Base-by-base conservation (phyloP, 2,329 filamentous ascomycete genomes). In the Neofusicoccum ribis region DNA sequence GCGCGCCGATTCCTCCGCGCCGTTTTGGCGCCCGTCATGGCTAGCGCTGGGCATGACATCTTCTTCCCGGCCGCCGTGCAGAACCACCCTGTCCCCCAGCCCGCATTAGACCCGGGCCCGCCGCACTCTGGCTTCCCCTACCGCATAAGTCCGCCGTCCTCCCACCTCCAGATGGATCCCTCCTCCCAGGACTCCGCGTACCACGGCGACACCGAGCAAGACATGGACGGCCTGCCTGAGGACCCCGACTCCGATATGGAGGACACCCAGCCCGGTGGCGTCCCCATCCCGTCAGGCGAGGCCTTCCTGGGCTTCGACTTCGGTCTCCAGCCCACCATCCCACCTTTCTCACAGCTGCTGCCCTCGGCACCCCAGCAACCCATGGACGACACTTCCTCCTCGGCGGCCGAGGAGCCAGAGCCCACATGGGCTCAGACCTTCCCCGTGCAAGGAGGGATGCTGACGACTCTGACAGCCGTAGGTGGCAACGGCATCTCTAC, bases 211-310 rank as follows among this genome's bases (percentile, higher is more conserved):
- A 54, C 31, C 27, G 64, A 58, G 43, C 9, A 41, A 7, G 44
- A 63, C 8, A n/a, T 50, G 31, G 63, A 62, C 31, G 63, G 8
- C 63, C 14, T 37, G 17, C 65, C 27, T 11, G 63, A 65, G 11
- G 66, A 66, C 27, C 39, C 59, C 15, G 66, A 65, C 27, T 67
- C 58, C 11, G 62, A 63, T 47, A 52, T 61, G 43, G 67, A 67
- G 12, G 67, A 68, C 27, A 59, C 58, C 14, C 47, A 62, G 31
- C 36, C 52, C 3, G 60, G 60, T 20, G 66, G 64, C 39, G 61
- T 66, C 5, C 49, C 61, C 14, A 41, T 64, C 8, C 49, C 61
- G 7, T 34, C 54, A 31, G 23, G 23, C 5, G 54, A 34, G 11
- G 3, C 20, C 54, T 58, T 43, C 39, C n/a, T 36, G 23, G 54